Evolutionary conservation across 176 grass and related monocot genomes (phyloP).

Genomic region (Musa schizocarpa): DNA sequence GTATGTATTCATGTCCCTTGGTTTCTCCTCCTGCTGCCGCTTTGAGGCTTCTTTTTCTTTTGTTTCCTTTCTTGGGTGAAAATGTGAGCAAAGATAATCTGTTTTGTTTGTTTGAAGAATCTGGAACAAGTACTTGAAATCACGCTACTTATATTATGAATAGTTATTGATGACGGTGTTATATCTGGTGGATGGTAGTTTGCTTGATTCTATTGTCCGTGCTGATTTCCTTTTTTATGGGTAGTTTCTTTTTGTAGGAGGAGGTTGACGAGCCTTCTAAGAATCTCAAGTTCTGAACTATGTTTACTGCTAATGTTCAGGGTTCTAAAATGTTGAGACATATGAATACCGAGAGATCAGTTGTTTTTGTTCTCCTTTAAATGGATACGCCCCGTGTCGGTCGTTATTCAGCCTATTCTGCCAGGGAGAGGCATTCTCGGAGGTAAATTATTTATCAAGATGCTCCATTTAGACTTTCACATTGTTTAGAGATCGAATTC

Average conservation of each 20-base stretch:
- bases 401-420: conserved; percentile 1
- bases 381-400: conserved; percentile 2
- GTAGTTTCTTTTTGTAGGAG: not conserved
- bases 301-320: not conserved
- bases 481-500: too few species aligned
- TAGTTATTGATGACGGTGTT: not conserved
- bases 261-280: not conserved
- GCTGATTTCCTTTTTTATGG: not conserved
- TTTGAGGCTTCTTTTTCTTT: not conserved
- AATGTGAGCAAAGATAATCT: not conserved
- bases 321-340: not conserved
- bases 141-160: not conserved
- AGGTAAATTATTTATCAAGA: not conserved
- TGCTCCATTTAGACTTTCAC: too few species aligned
- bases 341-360: not conserved
- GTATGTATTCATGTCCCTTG: not conserved
- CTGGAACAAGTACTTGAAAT: not conserved
- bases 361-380: not conserved
- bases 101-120: not conserved
- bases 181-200: not conserved
- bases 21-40: not conserved
- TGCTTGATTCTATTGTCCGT: not conserved
- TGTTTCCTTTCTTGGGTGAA: too few species aligned
- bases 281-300: not conserved
- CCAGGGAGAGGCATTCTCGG: conserved; percentile 6